Percentiles rank a stretch among this genome's conserved stretches.
Evolutionary conservation across 768 basidiomycete species (phyloP).

Genomic region (Suillus brevipes): DNA sequence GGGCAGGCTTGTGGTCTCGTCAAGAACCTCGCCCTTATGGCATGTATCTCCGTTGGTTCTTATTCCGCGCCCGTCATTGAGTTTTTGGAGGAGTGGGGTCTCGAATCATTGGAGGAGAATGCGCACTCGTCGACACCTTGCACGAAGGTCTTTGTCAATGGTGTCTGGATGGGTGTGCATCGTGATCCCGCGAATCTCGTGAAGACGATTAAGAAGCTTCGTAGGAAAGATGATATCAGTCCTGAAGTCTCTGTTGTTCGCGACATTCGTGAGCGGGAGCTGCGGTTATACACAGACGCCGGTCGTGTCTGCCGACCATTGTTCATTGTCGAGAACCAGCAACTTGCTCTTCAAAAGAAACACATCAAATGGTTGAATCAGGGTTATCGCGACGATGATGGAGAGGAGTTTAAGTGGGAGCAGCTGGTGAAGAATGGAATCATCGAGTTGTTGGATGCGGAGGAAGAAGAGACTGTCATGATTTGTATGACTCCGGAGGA

Average conservation of each 20-base stretch:
- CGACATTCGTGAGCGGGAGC: slow-evolving; percentile 93
- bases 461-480: slow-evolving; percentile 99
- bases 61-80: slow-evolving; percentile 95
- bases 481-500: slow-evolving; percentile 99
- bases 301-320: slow-evolving; percentile 96
- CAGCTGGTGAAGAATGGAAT: slow-evolving; percentile 83
- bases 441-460: slow-evolving; percentile 93
- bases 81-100: slow-evolving; percentile 97
- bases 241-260: slow-evolving; percentile 96
- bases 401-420: slow-evolving; percentile 76
- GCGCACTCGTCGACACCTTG: slow-evolving; percentile 78
- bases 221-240: slow-evolving; percentile 93
- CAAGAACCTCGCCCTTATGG: slow-evolving; percentile 97
- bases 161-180: slow-evolving; percentile 99
- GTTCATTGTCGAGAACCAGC: slow-evolving; percentile 94
- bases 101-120: slow-evolving; percentile 94
- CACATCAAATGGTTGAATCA: slow-evolving; percentile 74
- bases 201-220: slow-evolving; percentile 87
- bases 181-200: slow-evolving; percentile 92
- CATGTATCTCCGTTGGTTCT: slow-evolving; percentile 97
- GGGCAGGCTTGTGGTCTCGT: slow-evolving; percentile 99
- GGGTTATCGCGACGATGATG: slow-evolving; percentile 56
- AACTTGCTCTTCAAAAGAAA: slow-evolving; percentile 79
- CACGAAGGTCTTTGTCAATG: slow-evolving; percentile 98
- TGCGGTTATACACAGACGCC: slow-evolving; percentile 94